These are phyloP conservation scores for Haematococcus lacustris DNA, from an alignment of 139 green algal genomes.

Conservation along the genomic window DNA sequence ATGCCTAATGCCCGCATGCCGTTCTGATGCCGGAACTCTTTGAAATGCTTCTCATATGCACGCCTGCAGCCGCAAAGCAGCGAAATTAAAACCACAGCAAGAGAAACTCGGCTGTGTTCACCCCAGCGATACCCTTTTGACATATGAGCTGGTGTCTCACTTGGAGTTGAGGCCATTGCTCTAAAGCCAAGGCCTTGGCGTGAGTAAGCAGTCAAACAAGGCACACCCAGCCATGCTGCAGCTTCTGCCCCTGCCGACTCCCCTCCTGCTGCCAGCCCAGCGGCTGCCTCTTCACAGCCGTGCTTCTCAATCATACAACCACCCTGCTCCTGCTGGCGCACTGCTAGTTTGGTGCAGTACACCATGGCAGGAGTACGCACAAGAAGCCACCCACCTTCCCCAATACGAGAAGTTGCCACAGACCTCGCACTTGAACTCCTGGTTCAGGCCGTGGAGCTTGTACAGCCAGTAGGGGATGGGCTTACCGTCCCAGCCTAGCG, in stretches of 20 bases:
- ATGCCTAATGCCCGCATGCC: constrained; percentile 94
- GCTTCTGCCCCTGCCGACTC: too few relatives aligned
- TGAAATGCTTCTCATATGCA: constrained; percentile 97
- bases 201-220: too few relatives aligned
- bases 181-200: too few relatives aligned
- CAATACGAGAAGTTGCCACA: constrained; percentile 91
- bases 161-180: too few relatives aligned
- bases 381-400: constrained; percentile 83
- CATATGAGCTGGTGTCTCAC: too few relatives aligned
- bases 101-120: too few relatives aligned
- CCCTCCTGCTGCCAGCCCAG: too few relatives aligned
- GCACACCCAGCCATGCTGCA: too few relatives aligned
- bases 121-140: too few relatives aligned
- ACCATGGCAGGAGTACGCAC: too few relatives aligned
- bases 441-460: constrained; percentile 97
- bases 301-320: background rate
- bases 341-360: too few relatives aligned
- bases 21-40: constrained; percentile 81
- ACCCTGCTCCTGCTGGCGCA: background rate
- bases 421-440: constrained; percentile 89
- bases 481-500: constrained; percentile 98
- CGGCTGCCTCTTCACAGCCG: background rate
- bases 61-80: constrained; percentile 89
- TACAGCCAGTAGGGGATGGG: constrained; percentile 99
- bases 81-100: too few relatives aligned